Percentiles rank a stretch among this genome's conserved stretches.
These are phyloP conservation scores for Nematodospora valgi DNA, from an alignment of 805 yeast species.

Conservation along the genomic window DNA sequence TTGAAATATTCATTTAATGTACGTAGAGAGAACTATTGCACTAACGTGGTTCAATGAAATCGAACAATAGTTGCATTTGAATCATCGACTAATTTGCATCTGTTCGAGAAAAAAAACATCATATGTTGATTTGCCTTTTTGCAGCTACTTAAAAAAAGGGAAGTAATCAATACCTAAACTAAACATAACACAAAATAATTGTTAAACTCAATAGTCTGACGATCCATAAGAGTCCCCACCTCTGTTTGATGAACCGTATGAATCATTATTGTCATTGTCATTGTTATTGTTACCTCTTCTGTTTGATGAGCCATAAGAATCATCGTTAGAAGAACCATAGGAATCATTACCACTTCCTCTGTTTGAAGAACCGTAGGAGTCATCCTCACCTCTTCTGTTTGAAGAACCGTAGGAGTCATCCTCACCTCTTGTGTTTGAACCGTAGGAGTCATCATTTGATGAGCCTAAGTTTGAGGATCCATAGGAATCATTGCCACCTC, in stretches of 20 bases:
- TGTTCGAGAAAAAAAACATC: no score
- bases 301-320: constrained; percentile 7
- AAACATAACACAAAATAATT: no score
- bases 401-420: constrained; percentile 16
- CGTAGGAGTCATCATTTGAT: constrained; percentile 10
- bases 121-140: no score
- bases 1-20: no score
- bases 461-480: constrained; percentile 10
- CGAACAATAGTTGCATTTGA: no score
- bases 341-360: constrained; percentile 14
- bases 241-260: constrained; percentile 8
- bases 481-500: constrained; percentile 14
- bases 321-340: constrained; percentile 14
- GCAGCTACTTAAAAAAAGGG: no score
- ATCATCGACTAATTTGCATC: no score
- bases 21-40: no score
- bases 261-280: constrained; percentile 1
- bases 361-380: constrained; percentile 13
- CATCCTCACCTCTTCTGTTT: constrained; percentile 10
- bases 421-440: constrained; percentile 9
- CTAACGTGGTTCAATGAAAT: no score
- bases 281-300: constrained; percentile 13
- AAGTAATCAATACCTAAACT: no score
- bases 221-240: constrained; percentile 8
- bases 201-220: not conserved